These are phyloP conservation scores for Colletotrichum musae DNA, from an alignment of 2,329 filamentous ascomycete genomes.

Conservation along the genomic window DNA sequence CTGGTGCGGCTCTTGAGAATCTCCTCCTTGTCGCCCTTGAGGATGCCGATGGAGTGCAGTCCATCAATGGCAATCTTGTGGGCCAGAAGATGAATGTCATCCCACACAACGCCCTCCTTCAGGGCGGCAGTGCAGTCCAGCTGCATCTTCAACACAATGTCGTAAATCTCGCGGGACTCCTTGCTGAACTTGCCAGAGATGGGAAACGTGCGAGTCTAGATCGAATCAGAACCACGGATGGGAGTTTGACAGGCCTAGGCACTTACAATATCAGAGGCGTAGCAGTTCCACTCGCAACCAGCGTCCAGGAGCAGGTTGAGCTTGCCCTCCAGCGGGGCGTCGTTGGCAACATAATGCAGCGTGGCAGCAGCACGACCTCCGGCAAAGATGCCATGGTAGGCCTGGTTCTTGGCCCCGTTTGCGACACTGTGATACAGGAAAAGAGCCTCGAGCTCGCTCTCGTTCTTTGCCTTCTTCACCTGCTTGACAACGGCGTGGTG, in stretches of 20 bases:
- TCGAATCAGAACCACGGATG: constrained; percentile 53
- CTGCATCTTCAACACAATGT: constrained; percentile 91
- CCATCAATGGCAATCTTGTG: constrained; percentile 88
- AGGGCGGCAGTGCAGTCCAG: constrained; percentile 80
- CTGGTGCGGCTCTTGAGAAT: constrained; percentile 86
- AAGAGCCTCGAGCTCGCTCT: constrained; percentile 85
- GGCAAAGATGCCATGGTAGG: constrained; percentile 90
- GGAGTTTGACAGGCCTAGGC: neutral
- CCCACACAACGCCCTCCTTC: constrained; percentile 82
- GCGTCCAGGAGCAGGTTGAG: constrained; percentile 88
- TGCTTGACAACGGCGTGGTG: constrained; percentile 74
- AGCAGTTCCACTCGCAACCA: constrained; percentile 82
- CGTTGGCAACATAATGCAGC: constrained; percentile 88
- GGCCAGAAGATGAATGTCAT: constrained; percentile 84
- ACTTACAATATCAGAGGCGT: constrained; percentile 74
- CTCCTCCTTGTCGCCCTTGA: constrained; percentile 77
- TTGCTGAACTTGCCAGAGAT: constrained; percentile 79
- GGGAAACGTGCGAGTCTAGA: constrained; percentile 87
- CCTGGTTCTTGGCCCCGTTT: constrained; percentile 83
- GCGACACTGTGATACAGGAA: constrained; percentile 85
- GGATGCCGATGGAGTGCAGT: constrained; percentile 80
- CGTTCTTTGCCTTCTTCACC: constrained; percentile 78
- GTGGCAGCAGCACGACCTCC: constrained; percentile 85
- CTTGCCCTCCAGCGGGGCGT: constrained; percentile 78
- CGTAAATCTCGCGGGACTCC: constrained; percentile 82